A percentile compares a stretch with the other conserved stretches of the same genome.
These are phyloP conservation scores for Daphne laureola DNA, from an alignment of 441 rosid genomes.

Conservation along the genomic window DNA sequence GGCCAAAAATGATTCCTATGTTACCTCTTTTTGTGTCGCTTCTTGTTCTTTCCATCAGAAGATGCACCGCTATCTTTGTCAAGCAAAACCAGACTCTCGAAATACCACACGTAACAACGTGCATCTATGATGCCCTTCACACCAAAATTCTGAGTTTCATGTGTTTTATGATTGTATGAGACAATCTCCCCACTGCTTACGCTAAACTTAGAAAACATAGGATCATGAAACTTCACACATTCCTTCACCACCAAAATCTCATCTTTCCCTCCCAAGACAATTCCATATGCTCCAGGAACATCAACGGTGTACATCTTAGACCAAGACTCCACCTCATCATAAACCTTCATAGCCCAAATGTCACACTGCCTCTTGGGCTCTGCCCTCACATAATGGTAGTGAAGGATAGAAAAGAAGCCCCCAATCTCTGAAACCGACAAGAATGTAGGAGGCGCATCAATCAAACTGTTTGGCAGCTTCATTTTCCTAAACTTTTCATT, in stretches of 20 bases:
- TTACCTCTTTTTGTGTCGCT: no score
- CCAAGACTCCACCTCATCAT: constrained; percentile 13
- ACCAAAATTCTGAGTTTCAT: no score
- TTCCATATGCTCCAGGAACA: background rate
- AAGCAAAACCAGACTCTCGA: no score
- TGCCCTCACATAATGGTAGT: background rate
- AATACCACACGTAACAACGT: no score
- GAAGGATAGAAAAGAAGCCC: constrained; percentile 4
- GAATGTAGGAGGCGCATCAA: background rate
- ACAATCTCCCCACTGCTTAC: no score
- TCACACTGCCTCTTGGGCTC: background rate
- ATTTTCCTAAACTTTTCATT: constrained; percentile 8
- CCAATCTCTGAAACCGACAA: constrained; percentile 12
- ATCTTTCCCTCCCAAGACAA: constrained; percentile 3
- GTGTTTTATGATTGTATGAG: no score
- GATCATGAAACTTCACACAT: no score
- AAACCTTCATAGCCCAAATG: constrained; percentile 16
- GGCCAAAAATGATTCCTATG: no score
- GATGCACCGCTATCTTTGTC: no score
- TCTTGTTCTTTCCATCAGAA: no score
- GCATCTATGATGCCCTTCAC: no score
- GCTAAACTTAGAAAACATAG: no score
- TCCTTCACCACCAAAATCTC: constrained; percentile 5
- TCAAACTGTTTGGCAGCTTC: constrained; percentile 10
- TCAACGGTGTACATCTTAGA: constrained; percentile 6